Base-by-base conservation (phyloP, 306 rosid species). In the Spatholobus suberectus region DNA sequence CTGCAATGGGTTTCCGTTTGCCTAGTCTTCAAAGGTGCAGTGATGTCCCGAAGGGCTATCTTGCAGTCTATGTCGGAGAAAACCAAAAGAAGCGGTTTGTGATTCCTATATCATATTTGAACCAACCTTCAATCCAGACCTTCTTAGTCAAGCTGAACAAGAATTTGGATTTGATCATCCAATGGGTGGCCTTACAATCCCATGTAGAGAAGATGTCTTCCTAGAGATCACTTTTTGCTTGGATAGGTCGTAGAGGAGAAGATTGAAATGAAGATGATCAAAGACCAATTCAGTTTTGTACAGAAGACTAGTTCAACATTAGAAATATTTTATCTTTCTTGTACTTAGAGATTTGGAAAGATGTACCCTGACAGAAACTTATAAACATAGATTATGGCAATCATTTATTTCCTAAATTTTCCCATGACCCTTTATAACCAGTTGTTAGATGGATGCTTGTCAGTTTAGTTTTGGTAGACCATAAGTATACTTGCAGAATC, bases 1-100 rank as follows among this genome's bases (percentile, higher is more conserved):
- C 75, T 26, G 32, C 29, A 68, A 76, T 76, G 85, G 83, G 70
- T 15, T 66, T 76, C 57, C 73, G 52, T 71, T 77, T 87, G 44
- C 82, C 47, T 5, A 20, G 66, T 40, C 26, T 66, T 84, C 81
- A 43, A 73, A 21, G 44, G 71, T 5, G 41, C 41, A 37, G 6
- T 23, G 67, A 83, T 73, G 83, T 88, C 38, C 87, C 83, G 23
- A 89, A 86, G 77, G 41, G 89, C 11, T 65, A 51, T 58, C 68
- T 84, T 13, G 82, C 77, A n/a, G 83, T 86, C 1, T 89, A 87
- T 62, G 92, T 72, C 8, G 86, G 87, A 41, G 83, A 88, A 29
- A 61, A 88, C 6, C 32, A 26, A 66, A 87, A 70, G 81, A 83
- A 69, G 81, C 68, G 83, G 23, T 85, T 58, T 13, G 76, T 80